Base-by-base conservation (phyloP, 2,329 filamentous ascomycete species). In the Diaporthe humulicola region DNA sequence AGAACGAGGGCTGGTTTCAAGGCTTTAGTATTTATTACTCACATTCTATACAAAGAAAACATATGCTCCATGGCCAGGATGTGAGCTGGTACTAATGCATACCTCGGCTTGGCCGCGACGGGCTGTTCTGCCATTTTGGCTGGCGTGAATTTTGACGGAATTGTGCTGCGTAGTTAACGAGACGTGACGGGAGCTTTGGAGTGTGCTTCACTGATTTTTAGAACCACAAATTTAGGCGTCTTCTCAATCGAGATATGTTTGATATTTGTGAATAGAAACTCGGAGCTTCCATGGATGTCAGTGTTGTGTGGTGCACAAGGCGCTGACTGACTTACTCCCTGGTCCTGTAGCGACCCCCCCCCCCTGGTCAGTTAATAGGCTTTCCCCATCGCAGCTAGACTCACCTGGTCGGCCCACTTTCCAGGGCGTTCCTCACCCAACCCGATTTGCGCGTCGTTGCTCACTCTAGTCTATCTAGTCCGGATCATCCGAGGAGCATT, bases 401-500 rank as follows among this genome's bases (percentile, higher is more conserved):
- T 40, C 57, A 17, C 22, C 57, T 58, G 54, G 17, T 57, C n/a
- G 22, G 14, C 57, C 33, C 57, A 28, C 57, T 33, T 22, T 40
- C 22, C 36, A 42, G 7, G n/a, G 9, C 58, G 8, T 30, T 38
- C 3, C 1, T 28, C 30, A 28, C n/a, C 38, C n/a, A 17, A 61
- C 28, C n/a, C 14, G 38, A 15, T 28, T 14, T 42, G 38, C 19
- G 15, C 22, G 8, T 22, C 19, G 15, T 40, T 48, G 17, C 10
- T 66, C 40, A 17, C 1, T 17, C n/a, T n/a, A n/a, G n/a, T n/a
- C n/a, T 10, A 7, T 33, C 30, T 40, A 22, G 7, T 45, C 22
- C 66, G 73, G 66, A 74, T 60, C 56, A 71, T 74, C 67, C 66
- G 45, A 54, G 73, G 73, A 66, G 42, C 22, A 25, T 15, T 15